Evolutionary conservation across 305 asterid genomes (phyloP).

Genomic region (Ruellia speciosa): DNA sequence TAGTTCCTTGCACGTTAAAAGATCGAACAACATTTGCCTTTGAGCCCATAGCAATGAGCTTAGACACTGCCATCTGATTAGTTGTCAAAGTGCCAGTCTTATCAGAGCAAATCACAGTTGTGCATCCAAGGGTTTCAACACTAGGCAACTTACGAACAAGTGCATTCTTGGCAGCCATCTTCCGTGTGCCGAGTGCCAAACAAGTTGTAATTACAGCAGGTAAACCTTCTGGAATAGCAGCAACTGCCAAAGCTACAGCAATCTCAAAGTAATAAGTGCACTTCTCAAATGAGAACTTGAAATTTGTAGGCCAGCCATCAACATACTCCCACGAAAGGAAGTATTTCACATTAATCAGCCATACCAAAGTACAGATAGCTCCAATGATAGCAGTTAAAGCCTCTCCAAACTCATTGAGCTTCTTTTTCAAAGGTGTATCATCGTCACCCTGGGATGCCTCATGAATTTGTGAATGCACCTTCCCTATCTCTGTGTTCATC

Average conservation of each 20-base stretch:
- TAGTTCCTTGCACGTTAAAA: constrained; percentile 1
- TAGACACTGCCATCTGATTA: constrained; percentile 3
- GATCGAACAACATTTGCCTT: background rate
- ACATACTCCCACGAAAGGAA: constrained; percentile 1
- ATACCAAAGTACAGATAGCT: background rate
- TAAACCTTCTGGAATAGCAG: constrained; percentile 19
- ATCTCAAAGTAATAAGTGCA: constrained; percentile 72
- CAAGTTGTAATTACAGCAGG: constrained; percentile 4
- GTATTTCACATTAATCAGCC: constrained; percentile 1
- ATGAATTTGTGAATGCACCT: constrained; percentile 1
- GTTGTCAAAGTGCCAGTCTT: constrained; percentile 1
- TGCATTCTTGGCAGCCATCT: constrained; percentile 5
- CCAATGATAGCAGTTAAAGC: constrained; percentile 4
- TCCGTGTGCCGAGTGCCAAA: constrained; percentile 2
- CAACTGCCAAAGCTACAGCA: constrained; percentile 70
- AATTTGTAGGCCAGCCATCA: constrained; percentile 60
- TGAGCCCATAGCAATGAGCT: constrained; percentile 1
- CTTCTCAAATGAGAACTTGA: constrained; percentile 61
- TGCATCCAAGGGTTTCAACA: constrained; percentile 3
- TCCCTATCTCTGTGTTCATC: background rate
- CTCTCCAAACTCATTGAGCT: constrained; percentile 1
- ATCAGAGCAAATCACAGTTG: constrained; percentile 4
- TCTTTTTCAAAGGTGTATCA: constrained; percentile 3
- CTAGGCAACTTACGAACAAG: constrained; percentile 3
- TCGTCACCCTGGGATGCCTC: constrained; percentile 3